A percentile compares a stretch with the other conserved stretches of the same genome.
Evolutionary conservation across 2,329 filamentous ascomycete genomes (phyloP).

Genomic region (Fusarium sublunatum): DNA sequence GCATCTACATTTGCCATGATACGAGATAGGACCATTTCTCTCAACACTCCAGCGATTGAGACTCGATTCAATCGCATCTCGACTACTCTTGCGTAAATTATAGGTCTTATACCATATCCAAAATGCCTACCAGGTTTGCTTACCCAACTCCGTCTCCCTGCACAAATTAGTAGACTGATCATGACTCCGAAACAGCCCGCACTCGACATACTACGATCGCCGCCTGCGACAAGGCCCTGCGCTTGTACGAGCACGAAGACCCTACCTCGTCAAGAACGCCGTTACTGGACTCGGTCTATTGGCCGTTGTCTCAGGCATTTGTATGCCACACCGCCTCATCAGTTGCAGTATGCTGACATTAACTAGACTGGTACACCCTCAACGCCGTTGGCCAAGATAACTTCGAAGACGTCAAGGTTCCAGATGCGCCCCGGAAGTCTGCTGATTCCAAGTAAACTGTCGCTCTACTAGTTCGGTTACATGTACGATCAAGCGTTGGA

Average conservation of each 20-base stretch:
- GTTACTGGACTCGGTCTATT: slow-evolving; percentile 81
- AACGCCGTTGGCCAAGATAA: slow-evolving; percentile 93
- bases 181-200: slow-evolving; percentile 54
- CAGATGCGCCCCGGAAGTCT: slow-evolving; percentile 72
- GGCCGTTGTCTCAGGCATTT: slow-evolving; percentile 83
- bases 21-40: slow-evolving; percentile 21
- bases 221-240: slow-evolving; percentile 87
- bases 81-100: background rate
- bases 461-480: background rate
- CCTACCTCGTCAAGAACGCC: slow-evolving; percentile 91
- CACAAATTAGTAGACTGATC: slow-evolving; percentile 35
- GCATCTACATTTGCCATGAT: slow-evolving; percentile 22
- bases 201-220: slow-evolving; percentile 88
- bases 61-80: slow-evolving; percentile 4
- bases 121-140: slow-evolving; percentile 43
- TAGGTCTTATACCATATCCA: background rate
- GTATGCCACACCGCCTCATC: slow-evolving; percentile 70
- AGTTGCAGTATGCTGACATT: slow-evolving; percentile 27
- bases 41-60: slow-evolving; percentile 17
- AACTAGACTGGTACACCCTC: slow-evolving; percentile 71
- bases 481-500: slow-evolving; percentile 20
- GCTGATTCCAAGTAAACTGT: slow-evolving; percentile 51
- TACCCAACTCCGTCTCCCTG: background rate
- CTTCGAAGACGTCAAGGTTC: slow-evolving; percentile 94
- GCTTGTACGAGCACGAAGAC: slow-evolving; percentile 89